Conservation (phyloP, 805 yeast genomes). For the Barnettozyma salicaria region DNA sequence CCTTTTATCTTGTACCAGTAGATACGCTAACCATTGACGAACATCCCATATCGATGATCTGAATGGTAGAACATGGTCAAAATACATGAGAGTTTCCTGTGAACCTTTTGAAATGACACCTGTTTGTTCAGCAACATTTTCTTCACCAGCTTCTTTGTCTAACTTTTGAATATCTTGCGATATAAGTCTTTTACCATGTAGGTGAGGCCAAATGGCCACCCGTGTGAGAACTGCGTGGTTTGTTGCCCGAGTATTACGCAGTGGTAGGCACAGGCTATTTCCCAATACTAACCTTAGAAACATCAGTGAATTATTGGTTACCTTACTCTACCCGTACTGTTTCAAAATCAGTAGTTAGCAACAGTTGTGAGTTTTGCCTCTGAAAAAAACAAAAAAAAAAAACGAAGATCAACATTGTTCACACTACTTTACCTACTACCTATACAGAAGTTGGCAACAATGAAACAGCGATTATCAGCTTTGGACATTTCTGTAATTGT, state of each 20-base stretch:
- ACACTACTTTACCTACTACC: no score
- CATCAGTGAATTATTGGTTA: no score
- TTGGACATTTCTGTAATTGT: conserved; percentile 72
- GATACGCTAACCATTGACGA: conserved; percentile 36
- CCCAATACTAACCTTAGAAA: no score
- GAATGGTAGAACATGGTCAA: conserved; percentile 48
- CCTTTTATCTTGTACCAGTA: conserved; percentile 31
- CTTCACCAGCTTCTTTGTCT: conserved; percentile 49
- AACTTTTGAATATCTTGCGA: conserved; percentile 36
- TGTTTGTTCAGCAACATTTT: conserved; percentile 46
- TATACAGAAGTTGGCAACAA: no score
- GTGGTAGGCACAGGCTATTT: no score
- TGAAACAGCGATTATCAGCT: conserved; percentile 74
- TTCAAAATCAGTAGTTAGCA: no score
- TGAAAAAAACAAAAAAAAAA: background rate
- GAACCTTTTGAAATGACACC: conserved; percentile 49
- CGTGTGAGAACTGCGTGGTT: no score
- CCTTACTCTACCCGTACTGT: no score
- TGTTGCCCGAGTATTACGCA: no score
- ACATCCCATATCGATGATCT: conserved; percentile 41
- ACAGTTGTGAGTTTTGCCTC: background rate
- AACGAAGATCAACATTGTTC: no score
- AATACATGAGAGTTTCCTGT: conserved; percentile 48
- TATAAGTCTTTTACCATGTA: conserved; percentile 29
- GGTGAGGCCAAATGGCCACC: background rate